Evolutionary conservation across 1,284 basidiomycete species (phyloP).

Genomic region (Prillingera fragicola): DNA sequence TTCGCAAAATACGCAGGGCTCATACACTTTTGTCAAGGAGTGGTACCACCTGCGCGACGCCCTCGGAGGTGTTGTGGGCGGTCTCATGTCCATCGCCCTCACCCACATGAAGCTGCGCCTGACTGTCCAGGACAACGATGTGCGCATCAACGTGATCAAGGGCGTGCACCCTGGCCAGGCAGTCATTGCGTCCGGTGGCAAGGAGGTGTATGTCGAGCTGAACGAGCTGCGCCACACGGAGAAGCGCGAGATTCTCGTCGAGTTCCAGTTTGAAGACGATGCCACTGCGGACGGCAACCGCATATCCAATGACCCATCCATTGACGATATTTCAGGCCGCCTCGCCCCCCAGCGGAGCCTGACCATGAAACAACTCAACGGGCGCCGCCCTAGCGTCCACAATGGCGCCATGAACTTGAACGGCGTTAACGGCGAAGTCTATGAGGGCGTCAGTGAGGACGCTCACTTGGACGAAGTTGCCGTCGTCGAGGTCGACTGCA

Average conservation of each 20-base stretch:
- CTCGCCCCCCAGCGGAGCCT: slow-evolving; percentile 3
- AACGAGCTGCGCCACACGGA: slow-evolving; percentile 87
- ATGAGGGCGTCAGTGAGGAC: slow-evolving; percentile 82
- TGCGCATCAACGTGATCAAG: slow-evolving; percentile 83
- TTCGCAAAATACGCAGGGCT: slow-evolving; percentile 92
- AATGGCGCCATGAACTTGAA: no score
- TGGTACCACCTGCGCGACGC: slow-evolving; percentile 89
- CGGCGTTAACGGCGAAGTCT: no score
- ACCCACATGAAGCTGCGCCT: slow-evolving; percentile 87
- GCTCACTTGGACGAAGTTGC: slow-evolving; percentile 88
- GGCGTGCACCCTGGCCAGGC: slow-evolving; percentile 75
- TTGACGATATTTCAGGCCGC: background rate
- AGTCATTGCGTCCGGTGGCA: slow-evolving; percentile 78
- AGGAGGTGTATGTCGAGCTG: slow-evolving; percentile 91
- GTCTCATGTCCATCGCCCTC: slow-evolving; percentile 86
- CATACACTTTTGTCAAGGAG: slow-evolving; percentile 95
- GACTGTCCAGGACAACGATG: slow-evolving; percentile 56
- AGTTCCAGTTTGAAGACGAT: slow-evolving; percentile 69
- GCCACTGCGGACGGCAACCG: background rate
- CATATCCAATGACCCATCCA: background rate
- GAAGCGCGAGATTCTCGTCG: slow-evolving; percentile 86
- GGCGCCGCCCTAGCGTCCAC: no score
- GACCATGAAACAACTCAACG: no score
- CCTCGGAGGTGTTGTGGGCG: slow-evolving; percentile 84
- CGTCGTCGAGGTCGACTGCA: slow-evolving; percentile 83